Percentiles rank a stretch among this genome's conserved stretches.
Conservation (phyloP, 306 rosid species). For the Quercus dentata region DNA sequence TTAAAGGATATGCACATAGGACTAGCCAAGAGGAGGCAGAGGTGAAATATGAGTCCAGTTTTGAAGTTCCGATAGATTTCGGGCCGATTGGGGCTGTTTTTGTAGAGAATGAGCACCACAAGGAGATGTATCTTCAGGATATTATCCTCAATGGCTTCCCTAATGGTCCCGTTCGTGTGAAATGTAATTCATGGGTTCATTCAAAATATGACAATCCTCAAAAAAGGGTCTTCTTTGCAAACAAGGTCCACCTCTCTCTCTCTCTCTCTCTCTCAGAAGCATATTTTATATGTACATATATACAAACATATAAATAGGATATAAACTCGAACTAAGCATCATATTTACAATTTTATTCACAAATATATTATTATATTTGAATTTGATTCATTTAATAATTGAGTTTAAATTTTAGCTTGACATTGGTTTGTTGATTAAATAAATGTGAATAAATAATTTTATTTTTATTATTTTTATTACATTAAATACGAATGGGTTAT, state of each 20-base stretch:
- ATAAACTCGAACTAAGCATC: no score
- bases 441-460: no score
- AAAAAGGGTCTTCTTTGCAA: slow-evolving; percentile 60
- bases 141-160: slow-evolving; percentile 46
- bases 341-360: no score
- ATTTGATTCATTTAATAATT: no score
- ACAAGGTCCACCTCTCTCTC: slow-evolving; percentile 37
- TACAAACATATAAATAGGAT: no score
- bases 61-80: slow-evolving; percentile 40
- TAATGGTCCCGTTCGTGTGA: slow-evolving; percentile 30
- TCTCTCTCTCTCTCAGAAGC: no score
- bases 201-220: slow-evolving; percentile 50
- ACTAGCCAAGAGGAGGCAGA: not conserved
- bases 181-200: slow-evolving; percentile 73
- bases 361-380: no score
- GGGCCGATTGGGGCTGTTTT: slow-evolving; percentile 64
- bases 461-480: no score
- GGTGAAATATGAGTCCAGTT: slow-evolving; percentile 41
- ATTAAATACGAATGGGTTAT: no score
- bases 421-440: no score
- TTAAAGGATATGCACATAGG: slow-evolving; percentile 35
- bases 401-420: no score
- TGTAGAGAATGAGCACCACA: slow-evolving; percentile 59
- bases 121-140: slow-evolving; percentile 47
- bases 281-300: not conserved